phyloP scores from a whole-genome alignment of 495 filamentous ascomycete genomes.

The Hyphodiscus hymeniophilus region DNA sequence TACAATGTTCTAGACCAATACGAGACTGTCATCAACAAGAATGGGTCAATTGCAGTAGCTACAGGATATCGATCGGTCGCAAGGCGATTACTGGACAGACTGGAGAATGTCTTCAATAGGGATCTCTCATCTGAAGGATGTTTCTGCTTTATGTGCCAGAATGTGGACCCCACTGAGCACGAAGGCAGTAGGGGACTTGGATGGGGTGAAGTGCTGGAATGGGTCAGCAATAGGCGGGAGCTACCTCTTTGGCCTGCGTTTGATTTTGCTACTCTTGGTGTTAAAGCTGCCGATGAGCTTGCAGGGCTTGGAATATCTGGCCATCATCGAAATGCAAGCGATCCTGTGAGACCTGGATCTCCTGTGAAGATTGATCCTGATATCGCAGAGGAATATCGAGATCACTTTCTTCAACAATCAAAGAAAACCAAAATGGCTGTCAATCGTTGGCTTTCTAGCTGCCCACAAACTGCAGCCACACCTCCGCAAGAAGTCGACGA shows the following conservation, averaged over 20 bases:
- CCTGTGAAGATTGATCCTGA: conserved; percentile 87
- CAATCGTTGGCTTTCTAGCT: conserved; percentile 75
- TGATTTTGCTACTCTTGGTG: conserved; percentile 56
- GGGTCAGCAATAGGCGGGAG: conserved; percentile 78
- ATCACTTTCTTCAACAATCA: conserved; percentile 80
- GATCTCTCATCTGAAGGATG: conserved; percentile 81
- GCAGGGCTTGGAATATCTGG: conserved; percentile 21
- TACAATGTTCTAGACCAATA: conserved; percentile 80
- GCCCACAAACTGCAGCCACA: conserved; percentile 59
- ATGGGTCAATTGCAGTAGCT: conserved; percentile 88
- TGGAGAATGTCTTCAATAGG: conserved; percentile 88
- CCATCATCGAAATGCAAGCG: conserved; percentile 17
- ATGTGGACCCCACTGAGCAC: conserved; percentile 41
- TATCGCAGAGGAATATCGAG: conserved; percentile 81
- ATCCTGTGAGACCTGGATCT: conserved; percentile 37
- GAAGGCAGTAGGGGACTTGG: conserved; percentile 65
- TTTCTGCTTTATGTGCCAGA: conserved; percentile 68
- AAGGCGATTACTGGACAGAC: conserved; percentile 81
- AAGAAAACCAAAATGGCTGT: conserved; percentile 79
- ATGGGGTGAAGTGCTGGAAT: conserved; percentile 94
- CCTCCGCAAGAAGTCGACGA: conserved; percentile 84
- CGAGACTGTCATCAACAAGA: conserved; percentile 65
- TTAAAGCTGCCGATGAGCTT: conserved; percentile 38
- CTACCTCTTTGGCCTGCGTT: conserved; percentile 86
- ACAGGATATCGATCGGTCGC: conserved; percentile 93